Evolutionary conservation across 2,329 filamentous ascomycete species (phyloP).

Genomic region (Pseudogymnoascus sp.): DNA sequence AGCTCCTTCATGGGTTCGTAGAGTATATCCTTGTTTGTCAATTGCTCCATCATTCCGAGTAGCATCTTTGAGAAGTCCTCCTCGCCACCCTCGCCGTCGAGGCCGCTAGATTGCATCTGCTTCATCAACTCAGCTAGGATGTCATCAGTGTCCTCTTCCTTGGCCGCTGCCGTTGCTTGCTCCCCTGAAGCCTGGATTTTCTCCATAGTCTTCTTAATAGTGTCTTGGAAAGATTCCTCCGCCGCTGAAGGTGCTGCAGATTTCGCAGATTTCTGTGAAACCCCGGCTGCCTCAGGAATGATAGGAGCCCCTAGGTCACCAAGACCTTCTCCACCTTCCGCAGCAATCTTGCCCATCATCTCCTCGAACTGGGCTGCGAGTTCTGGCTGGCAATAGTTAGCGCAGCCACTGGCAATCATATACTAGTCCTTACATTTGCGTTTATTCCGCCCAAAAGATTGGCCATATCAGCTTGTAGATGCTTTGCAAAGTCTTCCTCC

Average conservation of each 20-base stretch:
- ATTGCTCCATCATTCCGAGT: conserved; percentile 96
- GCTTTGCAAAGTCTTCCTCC: conserved; percentile 74
- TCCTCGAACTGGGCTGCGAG: conserved; percentile 72
- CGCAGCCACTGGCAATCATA: conserved; percentile 7
- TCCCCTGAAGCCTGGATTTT: conserved; percentile 87
- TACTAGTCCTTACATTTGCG: conserved; percentile 38
- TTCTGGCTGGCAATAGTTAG: conserved; percentile 41
- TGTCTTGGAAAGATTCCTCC: conserved; percentile 78
- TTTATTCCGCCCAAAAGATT: conserved; percentile 67
- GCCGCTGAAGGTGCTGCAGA: conserved; percentile 24
- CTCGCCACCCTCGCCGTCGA: conserved; percentile 52
- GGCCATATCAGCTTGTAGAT: conserved; percentile 86
- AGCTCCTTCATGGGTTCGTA: conserved; percentile 99
- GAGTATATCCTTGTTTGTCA: conserved; percentile 95
- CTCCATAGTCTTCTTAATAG: conserved; percentile 88
- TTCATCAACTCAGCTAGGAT: conserved; percentile 88
- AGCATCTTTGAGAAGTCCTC: conserved; percentile 93
- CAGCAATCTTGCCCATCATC: conserved; percentile 60
- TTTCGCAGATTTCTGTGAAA: conserved; percentile 19
- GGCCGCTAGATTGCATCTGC: conserved; percentile 62
- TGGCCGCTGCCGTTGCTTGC: conserved; percentile 70
- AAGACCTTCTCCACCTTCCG: conserved; percentile 40
- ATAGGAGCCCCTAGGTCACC: conserved; percentile 23
- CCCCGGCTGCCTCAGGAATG: conserved; percentile 14
- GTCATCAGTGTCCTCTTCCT: conserved; percentile 62